Percentiles rank a stretch among this genome's conserved stretches.
phyloP scores from a whole-genome alignment of 371 early-diverging fungal species.

The Apophysomyces elegans region DNA sequence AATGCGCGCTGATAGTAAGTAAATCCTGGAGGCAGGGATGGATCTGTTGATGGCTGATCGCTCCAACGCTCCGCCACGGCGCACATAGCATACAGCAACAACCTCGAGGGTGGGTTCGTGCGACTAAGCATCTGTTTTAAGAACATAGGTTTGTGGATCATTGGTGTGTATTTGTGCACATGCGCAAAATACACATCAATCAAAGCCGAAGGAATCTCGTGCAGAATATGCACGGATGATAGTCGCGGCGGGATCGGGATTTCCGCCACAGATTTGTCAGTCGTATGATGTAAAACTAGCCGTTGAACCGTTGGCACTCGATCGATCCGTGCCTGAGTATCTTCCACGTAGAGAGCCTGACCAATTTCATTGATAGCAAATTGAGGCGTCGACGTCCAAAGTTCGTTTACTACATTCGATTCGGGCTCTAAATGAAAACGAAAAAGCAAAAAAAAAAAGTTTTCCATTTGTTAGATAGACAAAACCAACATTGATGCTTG shows the following conservation, averaged over 20 bases:
- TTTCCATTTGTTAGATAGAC: conserved; percentile 17
- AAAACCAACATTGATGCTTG: conserved; percentile 39
- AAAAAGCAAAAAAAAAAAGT: too few species aligned
- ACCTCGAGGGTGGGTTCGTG: conserved; percentile 52
- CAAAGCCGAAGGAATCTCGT: conserved; percentile 26
- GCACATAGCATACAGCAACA: conserved; percentile 63
- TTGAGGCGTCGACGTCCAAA: neutral
- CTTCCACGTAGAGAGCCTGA: conserved; percentile 48
- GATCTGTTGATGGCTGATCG: conserved; percentile 2
- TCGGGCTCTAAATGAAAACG: neutral
- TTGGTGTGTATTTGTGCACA: conserved; percentile 64
- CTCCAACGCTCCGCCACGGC: conserved; percentile 59
- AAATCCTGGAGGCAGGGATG: conserved; percentile 37
- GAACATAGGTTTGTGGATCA: conserved; percentile 61
- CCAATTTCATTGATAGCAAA: conserved; percentile 50
- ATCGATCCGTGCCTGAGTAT: conserved; percentile 33
- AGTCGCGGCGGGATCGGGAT: neutral
- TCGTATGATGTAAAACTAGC: neutral
- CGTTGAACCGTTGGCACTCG: conserved; percentile 21
- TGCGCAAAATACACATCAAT: conserved; percentile 54
- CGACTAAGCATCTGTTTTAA: conserved; percentile 47
- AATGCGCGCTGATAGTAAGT: conserved; percentile 44
- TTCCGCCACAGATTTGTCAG: neutral
- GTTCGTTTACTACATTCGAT: conserved; percentile 16
- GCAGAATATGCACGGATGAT: neutral